phyloP scores from a whole-genome alignment of 371 early-diverging fungal genomes.

The Chytridium lagenaria region DNA sequence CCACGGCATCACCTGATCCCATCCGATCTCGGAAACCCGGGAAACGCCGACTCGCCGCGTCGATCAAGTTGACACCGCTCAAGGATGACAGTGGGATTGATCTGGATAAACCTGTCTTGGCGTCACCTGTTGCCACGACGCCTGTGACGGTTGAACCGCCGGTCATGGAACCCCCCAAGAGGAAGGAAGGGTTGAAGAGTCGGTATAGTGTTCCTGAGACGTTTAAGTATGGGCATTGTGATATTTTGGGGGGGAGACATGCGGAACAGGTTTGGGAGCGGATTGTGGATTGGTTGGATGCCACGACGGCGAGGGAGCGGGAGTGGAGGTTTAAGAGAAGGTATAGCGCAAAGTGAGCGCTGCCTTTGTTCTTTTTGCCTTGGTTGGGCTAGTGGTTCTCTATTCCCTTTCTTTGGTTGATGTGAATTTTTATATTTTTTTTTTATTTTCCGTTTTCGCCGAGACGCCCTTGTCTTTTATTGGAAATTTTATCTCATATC shows the following conservation, averaged over 20 bases:
- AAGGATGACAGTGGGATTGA: constrained; percentile 11
- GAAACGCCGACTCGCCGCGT: constrained; percentile 3
- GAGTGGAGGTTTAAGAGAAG: constrained; percentile 48
- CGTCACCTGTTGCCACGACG: background rate
- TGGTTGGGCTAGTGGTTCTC: too few relatives aligned
- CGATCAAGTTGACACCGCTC: constrained; percentile 3
- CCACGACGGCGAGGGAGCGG: constrained; percentile 40
- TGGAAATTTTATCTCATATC: too few relatives aligned
- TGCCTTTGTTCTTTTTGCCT: too few relatives aligned
- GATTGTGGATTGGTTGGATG: constrained; percentile 52
- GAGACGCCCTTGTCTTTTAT: too few relatives aligned
- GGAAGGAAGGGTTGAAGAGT: constrained; percentile 12
- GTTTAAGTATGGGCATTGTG: constrained; percentile 44
- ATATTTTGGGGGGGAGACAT: constrained; percentile 46
- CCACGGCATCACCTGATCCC: constrained; percentile 3
- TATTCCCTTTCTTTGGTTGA: too few relatives aligned
- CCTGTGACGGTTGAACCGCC: background rate
- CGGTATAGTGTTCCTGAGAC: constrained; percentile 36
- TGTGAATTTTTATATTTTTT: too few relatives aligned
- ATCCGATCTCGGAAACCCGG: background rate
- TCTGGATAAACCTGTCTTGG: background rate
- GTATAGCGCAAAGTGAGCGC: constrained; percentile 49
- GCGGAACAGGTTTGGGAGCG: constrained; percentile 48
- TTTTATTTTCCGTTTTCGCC: too few relatives aligned
- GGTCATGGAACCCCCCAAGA: background rate